phyloP scores from a whole-genome alignment of 116 monocot genomes.

The Posidonia oceanica region DNA sequence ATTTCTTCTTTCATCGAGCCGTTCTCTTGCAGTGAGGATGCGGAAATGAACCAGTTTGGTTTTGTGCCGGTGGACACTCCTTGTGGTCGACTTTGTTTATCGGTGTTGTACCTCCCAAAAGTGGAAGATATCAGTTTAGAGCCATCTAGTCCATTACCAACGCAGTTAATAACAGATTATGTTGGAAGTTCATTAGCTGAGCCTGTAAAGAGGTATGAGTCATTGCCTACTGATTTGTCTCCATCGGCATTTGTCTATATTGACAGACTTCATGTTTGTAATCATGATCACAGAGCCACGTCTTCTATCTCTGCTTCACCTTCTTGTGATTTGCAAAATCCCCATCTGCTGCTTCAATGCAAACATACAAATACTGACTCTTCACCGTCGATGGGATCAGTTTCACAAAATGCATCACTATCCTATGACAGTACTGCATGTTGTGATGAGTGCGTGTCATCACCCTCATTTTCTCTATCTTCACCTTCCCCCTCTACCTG shows the following conservation, averaged over 20 bases:
- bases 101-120: constrained; percentile 40
- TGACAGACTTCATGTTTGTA: constrained; percentile 40
- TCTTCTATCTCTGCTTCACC: constrained; percentile 13
- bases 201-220: constrained; percentile 37
- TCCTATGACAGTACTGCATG: too few relatives aligned
- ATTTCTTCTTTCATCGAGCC: constrained; percentile 61
- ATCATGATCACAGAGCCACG: constrained; percentile 24
- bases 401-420: too few relatives aligned
- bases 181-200: constrained; percentile 63
- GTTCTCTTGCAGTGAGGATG: constrained; percentile 48
- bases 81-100: constrained; percentile 39
- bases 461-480: too few relatives aligned
- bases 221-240: constrained; percentile 13
- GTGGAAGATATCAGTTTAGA: constrained; percentile 38
- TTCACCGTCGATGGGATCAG: too few relatives aligned
- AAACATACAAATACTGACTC: too few relatives aligned
- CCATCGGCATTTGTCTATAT: too few relatives aligned
- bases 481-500: too few relatives aligned
- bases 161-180: constrained; percentile 65
- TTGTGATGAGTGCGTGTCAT: too few relatives aligned
- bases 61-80: constrained; percentile 62
- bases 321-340: too few relatives aligned
- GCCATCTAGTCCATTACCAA: constrained; percentile 28
- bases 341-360: too few relatives aligned
- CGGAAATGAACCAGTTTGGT: constrained; percentile 41